These are phyloP conservation scores for Coemansia sp. DNA, from an alignment of 192 early-diverging fungal genomes.

Conservation along the genomic window DNA sequence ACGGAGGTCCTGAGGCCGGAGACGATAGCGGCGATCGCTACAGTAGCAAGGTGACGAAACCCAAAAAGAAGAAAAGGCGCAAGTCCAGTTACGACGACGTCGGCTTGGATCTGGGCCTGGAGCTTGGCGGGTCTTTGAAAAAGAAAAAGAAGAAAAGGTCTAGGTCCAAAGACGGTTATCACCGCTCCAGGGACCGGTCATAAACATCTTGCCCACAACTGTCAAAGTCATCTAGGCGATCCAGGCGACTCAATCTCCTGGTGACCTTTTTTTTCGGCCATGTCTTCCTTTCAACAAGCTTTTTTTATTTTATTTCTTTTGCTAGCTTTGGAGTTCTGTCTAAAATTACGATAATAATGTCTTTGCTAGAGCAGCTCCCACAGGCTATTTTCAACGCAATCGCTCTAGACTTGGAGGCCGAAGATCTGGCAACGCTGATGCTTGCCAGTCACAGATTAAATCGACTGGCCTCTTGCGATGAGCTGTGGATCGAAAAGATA, in stretches of 20 bases:
- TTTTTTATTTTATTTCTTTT: not conserved
- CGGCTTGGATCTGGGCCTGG: not conserved
- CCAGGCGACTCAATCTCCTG: not conserved
- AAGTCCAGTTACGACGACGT: not conserved
- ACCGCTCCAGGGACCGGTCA: not conserved
- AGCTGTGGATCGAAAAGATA: constrained; percentile 52
- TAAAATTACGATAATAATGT: constrained; percentile 10
- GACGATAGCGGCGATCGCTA: not conserved
- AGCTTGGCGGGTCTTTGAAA: not conserved
- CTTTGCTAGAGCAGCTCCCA: constrained; percentile 36
- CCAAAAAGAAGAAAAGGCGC: not conserved
- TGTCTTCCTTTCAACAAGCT: not conserved
- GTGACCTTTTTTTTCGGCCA: not conserved
- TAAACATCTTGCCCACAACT: not conserved
- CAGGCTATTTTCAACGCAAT: constrained; percentile 45
- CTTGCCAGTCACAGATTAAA: constrained; percentile 38
- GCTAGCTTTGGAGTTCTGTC: not conserved
- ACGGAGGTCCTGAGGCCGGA: not conserved
- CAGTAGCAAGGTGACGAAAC: not conserved
- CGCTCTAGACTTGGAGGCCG: constrained; percentile 33
- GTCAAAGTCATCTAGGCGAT: not conserved
- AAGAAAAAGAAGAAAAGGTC: constrained; percentile 9
- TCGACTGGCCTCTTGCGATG: constrained; percentile 27
- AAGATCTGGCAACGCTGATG: constrained; percentile 34
- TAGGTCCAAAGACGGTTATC: not conserved